A percentile compares a stretch with the other conserved stretches of the same genome.
Evolutionary conservation across 2,329 filamentous ascomycete genomes (phyloP).

Genomic region (Trichoderma atroviride): DNA sequence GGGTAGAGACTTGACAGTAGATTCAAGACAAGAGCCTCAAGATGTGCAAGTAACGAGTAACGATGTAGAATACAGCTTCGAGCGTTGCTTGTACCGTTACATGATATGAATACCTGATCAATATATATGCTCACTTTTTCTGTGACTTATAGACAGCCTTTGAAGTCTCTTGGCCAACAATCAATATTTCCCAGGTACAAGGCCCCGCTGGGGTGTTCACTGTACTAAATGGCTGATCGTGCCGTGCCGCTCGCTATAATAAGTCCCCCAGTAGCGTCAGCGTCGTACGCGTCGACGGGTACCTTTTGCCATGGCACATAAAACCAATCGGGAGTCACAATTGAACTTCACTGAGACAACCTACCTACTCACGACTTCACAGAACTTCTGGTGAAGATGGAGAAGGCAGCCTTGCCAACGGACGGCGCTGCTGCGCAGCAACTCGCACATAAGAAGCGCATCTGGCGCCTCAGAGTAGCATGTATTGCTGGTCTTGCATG

Average conservation of each 20-base stretch:
- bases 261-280: neutral
- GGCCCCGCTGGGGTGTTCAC: neutral
- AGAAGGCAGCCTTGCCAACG: neutral
- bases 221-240: neutral
- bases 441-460: neutral
- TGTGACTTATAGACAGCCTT: neutral
- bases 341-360: neutral
- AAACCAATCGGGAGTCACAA: neutral
- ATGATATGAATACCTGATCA: neutral
- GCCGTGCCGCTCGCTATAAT: neutral
- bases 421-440: neutral
- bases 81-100: neutral
- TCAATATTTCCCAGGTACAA: neutral
- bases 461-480: constrained; percentile 8
- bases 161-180: no score
- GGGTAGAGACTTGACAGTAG: neutral
- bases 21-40: neutral
- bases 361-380: neutral
- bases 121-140: neutral
- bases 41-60: neutral
- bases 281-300: constrained; percentile 11
- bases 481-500: constrained; percentile 1
- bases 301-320: constrained; percentile 14
- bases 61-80: neutral
- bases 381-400: neutral